phyloP scores from a whole-genome alignment of 495 filamentous ascomycete species.

The Penicillium herquei region DNA sequence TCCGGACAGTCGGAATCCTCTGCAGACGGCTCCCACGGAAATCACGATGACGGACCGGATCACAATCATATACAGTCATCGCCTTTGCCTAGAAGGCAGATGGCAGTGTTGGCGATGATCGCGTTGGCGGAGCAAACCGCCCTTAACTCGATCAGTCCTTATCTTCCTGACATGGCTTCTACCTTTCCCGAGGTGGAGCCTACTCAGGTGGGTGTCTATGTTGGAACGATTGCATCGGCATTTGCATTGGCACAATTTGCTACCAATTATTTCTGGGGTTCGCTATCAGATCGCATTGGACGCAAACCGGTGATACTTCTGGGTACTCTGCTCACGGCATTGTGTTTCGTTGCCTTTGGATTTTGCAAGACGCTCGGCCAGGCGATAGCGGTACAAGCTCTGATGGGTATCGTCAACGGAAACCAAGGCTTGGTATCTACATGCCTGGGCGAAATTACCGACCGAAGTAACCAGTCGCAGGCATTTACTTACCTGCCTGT shows the following conservation, averaged over 20 bases:
- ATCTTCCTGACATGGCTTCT: conserved; percentile 87
- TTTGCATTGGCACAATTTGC: conserved; percentile 91
- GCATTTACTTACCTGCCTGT: conserved; percentile 93
- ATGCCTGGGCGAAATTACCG: conserved; percentile 91
- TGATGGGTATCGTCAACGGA: conserved; percentile 92
- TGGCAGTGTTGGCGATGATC: conserved; percentile 80
- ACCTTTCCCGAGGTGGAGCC: conserved; percentile 76
- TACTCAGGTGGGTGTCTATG: conserved; percentile 77
- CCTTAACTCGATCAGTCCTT: conserved; percentile 93
- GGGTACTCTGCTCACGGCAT: conserved; percentile 79
- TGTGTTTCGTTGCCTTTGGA: conserved; percentile 83
- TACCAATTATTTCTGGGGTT: conserved; percentile 94
- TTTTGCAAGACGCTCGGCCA: conserved; percentile 82
- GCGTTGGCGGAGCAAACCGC: conserved; percentile 93
- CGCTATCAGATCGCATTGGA: conserved; percentile 84
- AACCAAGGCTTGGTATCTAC: conserved; percentile 88
- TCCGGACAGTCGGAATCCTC: conserved; percentile 48
- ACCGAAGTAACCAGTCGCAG: conserved; percentile 85
- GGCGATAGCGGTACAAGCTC: conserved; percentile 75
- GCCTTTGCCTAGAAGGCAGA: conserved; percentile 78
- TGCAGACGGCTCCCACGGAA: conserved; percentile 15
- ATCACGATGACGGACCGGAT: conserved; percentile 28
- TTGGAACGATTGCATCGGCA: conserved; percentile 81
- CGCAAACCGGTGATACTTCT: conserved; percentile 86
- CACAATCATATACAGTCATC: conserved; percentile 37